A percentile compares a stretch with the other conserved stretches of the same genome.
These are phyloP conservation scores for Pistacia atlantica DNA, from an alignment of 345 rosid species.

Conservation along the genomic window DNA sequence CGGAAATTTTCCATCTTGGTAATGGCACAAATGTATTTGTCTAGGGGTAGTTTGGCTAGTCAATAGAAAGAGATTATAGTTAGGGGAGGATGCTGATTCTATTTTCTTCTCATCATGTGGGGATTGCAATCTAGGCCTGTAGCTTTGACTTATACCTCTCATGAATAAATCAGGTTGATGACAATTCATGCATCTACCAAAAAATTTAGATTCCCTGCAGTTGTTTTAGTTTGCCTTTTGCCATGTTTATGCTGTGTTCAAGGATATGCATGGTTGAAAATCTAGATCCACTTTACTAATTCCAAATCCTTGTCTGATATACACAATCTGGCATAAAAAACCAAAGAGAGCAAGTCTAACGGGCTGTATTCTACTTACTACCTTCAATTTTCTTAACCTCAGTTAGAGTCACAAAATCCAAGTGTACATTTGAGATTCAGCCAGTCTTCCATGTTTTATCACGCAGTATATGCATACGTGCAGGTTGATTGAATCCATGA, in stretches of 20 bases:
- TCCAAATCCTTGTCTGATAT: not conserved
- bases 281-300: not conserved
- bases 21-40: not conserved
- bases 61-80: not conserved
- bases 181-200: conserved; percentile 1
- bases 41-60: not conserved
- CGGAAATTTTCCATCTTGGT: not conserved
- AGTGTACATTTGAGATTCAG: not conserved
- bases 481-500: not conserved
- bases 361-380: too few species aligned
- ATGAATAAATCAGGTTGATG: not conserved
- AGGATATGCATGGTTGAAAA: not conserved
- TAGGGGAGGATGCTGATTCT: not conserved
- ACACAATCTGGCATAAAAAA: not conserved
- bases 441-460: not conserved
- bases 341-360: too few species aligned
- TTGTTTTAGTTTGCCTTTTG: not conserved
- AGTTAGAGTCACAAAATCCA: not conserved
- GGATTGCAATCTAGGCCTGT: not conserved
- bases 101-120: not conserved
- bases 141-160: not conserved
- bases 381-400: not conserved
- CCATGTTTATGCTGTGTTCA: not conserved
- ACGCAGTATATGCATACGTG: not conserved
- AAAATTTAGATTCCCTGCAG: not conserved